Conservation (phyloP, 2,329 filamentous ascomycete species). For the Epichloe glyceriae region DNA sequence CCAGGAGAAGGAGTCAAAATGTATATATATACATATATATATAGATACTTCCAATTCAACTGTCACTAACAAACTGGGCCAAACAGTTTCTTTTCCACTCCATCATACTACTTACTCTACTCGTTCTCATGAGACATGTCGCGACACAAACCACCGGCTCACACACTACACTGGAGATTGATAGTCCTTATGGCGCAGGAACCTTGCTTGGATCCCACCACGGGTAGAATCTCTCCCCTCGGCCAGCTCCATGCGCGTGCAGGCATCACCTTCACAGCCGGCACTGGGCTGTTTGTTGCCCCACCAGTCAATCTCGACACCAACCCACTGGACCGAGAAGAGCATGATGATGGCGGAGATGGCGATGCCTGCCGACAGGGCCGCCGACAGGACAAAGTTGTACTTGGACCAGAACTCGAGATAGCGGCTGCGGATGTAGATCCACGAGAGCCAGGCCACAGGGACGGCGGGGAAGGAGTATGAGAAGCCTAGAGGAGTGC, state of each 20-base stretch:
- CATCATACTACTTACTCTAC: too few relatives aligned
- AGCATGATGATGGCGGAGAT: conserved; percentile 34
- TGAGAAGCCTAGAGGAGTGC: conserved; percentile 16
- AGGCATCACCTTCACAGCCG: conserved; percentile 14
- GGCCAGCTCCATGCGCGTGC: conserved; percentile 11
- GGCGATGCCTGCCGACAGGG: conserved; percentile 31
- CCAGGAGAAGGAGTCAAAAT: too few relatives aligned
- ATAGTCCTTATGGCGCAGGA: conserved; percentile 8
- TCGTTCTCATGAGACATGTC: too few relatives aligned
- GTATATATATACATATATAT: too few relatives aligned
- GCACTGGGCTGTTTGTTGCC: conserved; percentile 23
- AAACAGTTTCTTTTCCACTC: too few relatives aligned
- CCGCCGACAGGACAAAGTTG: conserved; percentile 34
- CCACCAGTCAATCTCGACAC: conserved; percentile 30
- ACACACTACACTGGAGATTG: background rate
- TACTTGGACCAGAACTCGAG: conserved; percentile 35
- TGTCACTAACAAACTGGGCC: too few relatives aligned
- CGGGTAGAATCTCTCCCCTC: conserved; percentile 16
- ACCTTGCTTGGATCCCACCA: conserved; percentile 14
- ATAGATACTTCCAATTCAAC: too few relatives aligned
- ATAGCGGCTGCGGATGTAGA: conserved; percentile 31
- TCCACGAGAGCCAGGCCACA: conserved; percentile 34
- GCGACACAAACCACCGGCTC: too few relatives aligned
- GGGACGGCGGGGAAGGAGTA: conserved; percentile 35
- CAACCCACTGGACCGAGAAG: conserved; percentile 30